Evolutionary conservation across 2,329 filamentous ascomycete species (phyloP).

Genomic region (Exophiala aquamarina): DNA sequence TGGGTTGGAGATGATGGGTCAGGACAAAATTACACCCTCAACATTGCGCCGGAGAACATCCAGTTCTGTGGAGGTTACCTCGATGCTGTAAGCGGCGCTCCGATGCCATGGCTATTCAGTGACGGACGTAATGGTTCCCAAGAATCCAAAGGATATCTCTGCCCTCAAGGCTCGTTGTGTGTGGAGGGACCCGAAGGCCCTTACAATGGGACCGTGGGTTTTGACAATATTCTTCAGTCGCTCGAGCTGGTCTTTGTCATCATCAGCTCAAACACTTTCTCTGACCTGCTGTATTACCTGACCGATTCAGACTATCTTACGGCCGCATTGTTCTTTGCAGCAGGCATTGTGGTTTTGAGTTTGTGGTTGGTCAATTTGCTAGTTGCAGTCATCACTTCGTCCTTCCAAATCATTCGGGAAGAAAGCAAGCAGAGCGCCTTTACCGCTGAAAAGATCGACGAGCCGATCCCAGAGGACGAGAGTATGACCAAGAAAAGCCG

Average conservation of each 20-base stretch:
- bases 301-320: constrained; percentile 88
- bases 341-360: constrained; percentile 83
- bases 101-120: constrained; percentile 67
- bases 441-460: constrained; percentile 66
- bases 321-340: constrained; percentile 73
- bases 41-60: constrained; percentile 57
- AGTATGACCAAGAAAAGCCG: constrained; percentile 31
- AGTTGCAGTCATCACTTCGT: constrained; percentile 97
- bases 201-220: constrained; percentile 81
- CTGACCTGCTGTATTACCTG: constrained; percentile 90
- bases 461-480: constrained; percentile 26
- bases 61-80: constrained; percentile 88
- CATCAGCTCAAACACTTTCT: constrained; percentile 97
- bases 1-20: constrained; percentile 65
- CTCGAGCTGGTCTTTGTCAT: constrained; percentile 94
- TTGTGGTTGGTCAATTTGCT: constrained; percentile 93
- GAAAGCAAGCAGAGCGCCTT: constrained; percentile 95
- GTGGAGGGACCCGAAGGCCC: constrained; percentile 72
- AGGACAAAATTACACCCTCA: constrained; percentile 40
- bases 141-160: constrained; percentile 79
- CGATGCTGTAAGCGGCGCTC: constrained; percentile 56
- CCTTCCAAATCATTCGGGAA: constrained; percentile 96
- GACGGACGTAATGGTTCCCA: constrained; percentile 53
- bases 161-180: constrained; percentile 79
- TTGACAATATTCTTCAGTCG: constrained; percentile 91